Percentiles rank a stretch among this genome's conserved stretches.
Evolutionary conservation across 208 protist species (phyloP).

Genomic region (Porcisia deanei): DNA sequence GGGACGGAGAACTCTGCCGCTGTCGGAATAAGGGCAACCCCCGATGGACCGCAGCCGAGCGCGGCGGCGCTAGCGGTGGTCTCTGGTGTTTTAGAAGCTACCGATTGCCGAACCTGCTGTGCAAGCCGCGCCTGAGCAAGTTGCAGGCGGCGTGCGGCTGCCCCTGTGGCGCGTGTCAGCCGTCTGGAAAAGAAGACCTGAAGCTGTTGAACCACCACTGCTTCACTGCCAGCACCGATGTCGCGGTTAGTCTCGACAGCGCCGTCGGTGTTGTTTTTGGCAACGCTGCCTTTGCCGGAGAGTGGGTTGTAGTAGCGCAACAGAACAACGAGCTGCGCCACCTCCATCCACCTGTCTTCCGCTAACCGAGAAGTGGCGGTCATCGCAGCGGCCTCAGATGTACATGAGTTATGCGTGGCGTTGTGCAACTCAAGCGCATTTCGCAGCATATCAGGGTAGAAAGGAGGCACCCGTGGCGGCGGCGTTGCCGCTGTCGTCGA

Average conservation of each 20-base stretch:
- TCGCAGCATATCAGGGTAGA: slow-evolving; percentile 71
- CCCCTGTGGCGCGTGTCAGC: not conserved
- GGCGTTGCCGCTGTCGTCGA: not conserved
- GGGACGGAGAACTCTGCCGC: slow-evolving; percentile 60
- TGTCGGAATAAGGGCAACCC: slow-evolving; percentile 54
- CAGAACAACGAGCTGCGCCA: slow-evolving; percentile 66
- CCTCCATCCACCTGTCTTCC: slow-evolving; percentile 64
- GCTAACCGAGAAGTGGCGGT: slow-evolving; percentile 10
- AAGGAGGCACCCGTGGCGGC: slow-evolving; percentile 16
- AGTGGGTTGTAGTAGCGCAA: slow-evolving; percentile 43
- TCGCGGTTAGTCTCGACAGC: not conserved
- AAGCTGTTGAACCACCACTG: slow-evolving; percentile 21
- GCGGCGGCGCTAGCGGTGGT: not conserved
- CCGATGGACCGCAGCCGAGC: not conserved
- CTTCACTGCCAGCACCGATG: not conserved
- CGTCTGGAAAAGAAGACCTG: slow-evolving; percentile 21
- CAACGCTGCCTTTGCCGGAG: not conserved
- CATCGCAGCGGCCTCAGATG: not conserved
- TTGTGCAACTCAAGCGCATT: slow-evolving; percentile 41
- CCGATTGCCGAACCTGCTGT: not conserved
- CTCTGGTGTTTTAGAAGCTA: not conserved
- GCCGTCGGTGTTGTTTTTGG: not conserved
- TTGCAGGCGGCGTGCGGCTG: slow-evolving; percentile 22
- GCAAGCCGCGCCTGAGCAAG: slow-evolving; percentile 13
- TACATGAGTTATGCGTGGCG: not conserved